Percentiles rank a stretch among this genome's conserved stretches.
Evolutionary conservation across 208 protist genomes (phyloP).

Genomic region (Crithidia brevicula): DNA sequence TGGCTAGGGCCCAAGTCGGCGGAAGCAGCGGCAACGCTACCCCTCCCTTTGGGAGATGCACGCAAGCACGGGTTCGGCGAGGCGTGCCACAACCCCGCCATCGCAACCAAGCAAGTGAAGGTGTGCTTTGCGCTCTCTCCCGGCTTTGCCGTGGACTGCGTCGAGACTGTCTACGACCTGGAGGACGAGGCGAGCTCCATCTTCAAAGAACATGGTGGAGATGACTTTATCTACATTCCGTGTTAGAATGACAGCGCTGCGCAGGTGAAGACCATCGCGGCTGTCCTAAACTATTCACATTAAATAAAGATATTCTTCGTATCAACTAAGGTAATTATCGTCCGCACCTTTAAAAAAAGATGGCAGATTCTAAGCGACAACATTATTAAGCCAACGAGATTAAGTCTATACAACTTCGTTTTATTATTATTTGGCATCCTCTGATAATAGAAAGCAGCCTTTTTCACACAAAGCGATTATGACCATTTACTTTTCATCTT

Average conservation of each 20-base stretch:
- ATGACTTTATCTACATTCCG: conserved; percentile 21
- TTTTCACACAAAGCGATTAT: no score
- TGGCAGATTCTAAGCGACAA: no score
- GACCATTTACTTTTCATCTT: no score
- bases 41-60: background rate
- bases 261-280: conserved; percentile 22
- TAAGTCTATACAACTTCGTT: no score
- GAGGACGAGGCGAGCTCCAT: conserved; percentile 17
- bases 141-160: conserved; percentile 40
- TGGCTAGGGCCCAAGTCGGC: conserved; percentile 41
- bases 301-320: no score
- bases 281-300: conserved; percentile 7
- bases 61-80: conserved; percentile 16
- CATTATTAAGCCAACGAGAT: no score
- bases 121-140: conserved; percentile 31
- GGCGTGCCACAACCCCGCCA: background rate
- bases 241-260: conserved; percentile 40
- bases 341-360: no score
- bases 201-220: conserved; percentile 31
- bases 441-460: no score
- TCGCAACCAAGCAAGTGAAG: conserved; percentile 2
- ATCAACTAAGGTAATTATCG: no score
- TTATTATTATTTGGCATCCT: no score
- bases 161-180: conserved; percentile 44
- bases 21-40: conserved; percentile 23